Conservation (phyloP, 129 eudicot species). For the Helichrysum umbraculigerum region DNA sequence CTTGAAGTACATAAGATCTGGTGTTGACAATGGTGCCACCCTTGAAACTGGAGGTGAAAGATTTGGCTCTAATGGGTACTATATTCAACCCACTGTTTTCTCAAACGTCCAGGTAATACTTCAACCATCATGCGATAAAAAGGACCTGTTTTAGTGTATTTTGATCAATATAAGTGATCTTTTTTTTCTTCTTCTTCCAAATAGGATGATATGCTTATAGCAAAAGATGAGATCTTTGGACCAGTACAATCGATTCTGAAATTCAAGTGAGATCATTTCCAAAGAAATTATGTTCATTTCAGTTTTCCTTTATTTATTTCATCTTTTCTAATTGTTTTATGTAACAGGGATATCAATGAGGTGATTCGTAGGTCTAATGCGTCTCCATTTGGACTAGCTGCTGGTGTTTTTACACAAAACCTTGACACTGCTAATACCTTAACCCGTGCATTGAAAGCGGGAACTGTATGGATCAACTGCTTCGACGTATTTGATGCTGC, state of each 20-base stretch:
- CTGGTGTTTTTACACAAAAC: constrained; percentile 60
- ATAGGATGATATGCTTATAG: constrained; percentile 55
- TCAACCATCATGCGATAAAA: neutral
- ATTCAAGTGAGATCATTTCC: constrained; percentile 43
- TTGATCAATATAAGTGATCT: neutral
- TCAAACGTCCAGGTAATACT: constrained; percentile 45
- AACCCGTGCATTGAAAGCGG: constrained; percentile 53
- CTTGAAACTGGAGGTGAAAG: constrained; percentile 59
- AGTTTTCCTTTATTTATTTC: neutral
- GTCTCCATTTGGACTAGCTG: constrained; percentile 62
- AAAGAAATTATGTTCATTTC: neutral
- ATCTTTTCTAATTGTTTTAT: constrained; percentile 14
- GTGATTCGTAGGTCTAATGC: constrained; percentile 58
- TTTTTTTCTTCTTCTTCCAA: neutral
- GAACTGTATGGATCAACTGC: constrained; percentile 72
- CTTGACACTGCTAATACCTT: constrained; percentile 61
- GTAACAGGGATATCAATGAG: constrained; percentile 44
- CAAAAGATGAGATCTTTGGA: constrained; percentile 60
- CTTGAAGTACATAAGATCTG: constrained; percentile 48
- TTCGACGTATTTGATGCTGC: constrained; percentile 62
- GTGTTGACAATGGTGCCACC: constrained; percentile 50
- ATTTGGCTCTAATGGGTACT: constrained; percentile 48
- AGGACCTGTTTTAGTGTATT: neutral
- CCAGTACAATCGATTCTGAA: constrained; percentile 56
- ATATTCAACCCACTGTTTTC: constrained; percentile 61